phyloP scores from a whole-genome alignment of 352 stramenopile genomes.

The Thalassiosira pacifica region DNA sequence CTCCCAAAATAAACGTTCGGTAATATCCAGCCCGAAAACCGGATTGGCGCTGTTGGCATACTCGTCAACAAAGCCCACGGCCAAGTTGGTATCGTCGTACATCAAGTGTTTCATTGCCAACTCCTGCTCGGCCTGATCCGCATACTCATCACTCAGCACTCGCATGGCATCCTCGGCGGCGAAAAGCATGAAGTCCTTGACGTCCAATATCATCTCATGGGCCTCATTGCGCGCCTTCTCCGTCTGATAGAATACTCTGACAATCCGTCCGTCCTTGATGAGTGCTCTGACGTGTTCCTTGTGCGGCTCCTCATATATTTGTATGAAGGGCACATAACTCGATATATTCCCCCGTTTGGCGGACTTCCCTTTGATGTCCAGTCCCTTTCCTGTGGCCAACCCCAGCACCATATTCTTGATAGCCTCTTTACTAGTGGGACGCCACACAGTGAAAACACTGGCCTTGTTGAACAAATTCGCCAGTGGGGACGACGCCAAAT shows the following conservation, averaged over 20 bases:
- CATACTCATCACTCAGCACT: conserved; percentile 46
- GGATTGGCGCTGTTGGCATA: conserved; percentile 34
- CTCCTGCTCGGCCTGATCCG: conserved; percentile 40
- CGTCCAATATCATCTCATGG: conserved; percentile 43
- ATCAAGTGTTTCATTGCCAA: conserved; percentile 61
- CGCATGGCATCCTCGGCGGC: conserved; percentile 42
- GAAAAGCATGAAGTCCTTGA: conserved; percentile 59
- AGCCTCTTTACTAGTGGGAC: conserved; percentile 52
- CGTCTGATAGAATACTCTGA: conserved; percentile 71
- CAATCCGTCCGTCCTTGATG: conserved; percentile 59
- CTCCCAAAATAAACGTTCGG: conserved; percentile 67
- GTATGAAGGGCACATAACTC: conserved; percentile 65
- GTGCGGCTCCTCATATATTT: conserved; percentile 60
- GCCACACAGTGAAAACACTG: conserved; percentile 53
- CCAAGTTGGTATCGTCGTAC: conserved; percentile 48
- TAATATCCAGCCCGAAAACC: conserved; percentile 69
- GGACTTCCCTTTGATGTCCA: conserved; percentile 67
- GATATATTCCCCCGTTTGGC: conserved; percentile 64
- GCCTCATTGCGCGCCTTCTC: conserved; percentile 50
- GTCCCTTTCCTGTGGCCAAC: conserved; percentile 57
- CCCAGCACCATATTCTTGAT: conserved; percentile 71
- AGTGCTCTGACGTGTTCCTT: conserved; percentile 58
- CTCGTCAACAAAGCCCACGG: conserved; percentile 31
- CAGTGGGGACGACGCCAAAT: conserved; percentile 16
- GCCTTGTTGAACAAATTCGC: conserved; percentile 39